Evolutionary conservation across 495 filamentous ascomycete genomes (phyloP).

Genomic region (Evansstolkia leycettana): DNA sequence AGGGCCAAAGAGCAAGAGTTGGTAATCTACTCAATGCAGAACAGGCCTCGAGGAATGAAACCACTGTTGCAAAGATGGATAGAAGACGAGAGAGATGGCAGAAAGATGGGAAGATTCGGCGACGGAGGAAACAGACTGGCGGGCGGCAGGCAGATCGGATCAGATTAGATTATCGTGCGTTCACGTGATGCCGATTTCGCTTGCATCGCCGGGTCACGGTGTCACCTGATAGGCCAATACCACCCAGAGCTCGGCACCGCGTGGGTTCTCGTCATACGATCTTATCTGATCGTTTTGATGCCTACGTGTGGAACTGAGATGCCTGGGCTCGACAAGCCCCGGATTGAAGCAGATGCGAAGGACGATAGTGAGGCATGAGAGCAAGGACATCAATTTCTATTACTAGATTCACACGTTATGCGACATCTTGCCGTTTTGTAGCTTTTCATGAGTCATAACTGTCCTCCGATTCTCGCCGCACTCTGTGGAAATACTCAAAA

Average conservation of each 20-base stretch:
- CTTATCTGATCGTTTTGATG: slow-evolving; percentile 20
- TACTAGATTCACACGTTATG: too few species aligned
- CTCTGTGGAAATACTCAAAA: too few species aligned
- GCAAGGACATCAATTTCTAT: too few species aligned
- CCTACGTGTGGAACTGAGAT: too few species aligned
- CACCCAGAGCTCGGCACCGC: not conserved
- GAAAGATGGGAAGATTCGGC: slow-evolving; percentile 2
- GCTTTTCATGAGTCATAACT: too few species aligned
- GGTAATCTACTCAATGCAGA: not conserved
- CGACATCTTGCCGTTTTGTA: too few species aligned
- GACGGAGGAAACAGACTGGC: slow-evolving; percentile 3
- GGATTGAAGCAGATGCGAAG: too few species aligned
- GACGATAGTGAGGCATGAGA: too few species aligned
- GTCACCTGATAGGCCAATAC: not conserved
- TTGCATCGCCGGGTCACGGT: not conserved
- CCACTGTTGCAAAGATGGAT: too few species aligned
- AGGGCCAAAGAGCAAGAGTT: not conserved
- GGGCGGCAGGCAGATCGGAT: slow-evolving; percentile 21
- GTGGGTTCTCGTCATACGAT: too few species aligned
- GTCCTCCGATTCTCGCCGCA: too few species aligned
- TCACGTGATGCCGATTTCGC: slow-evolving; percentile 7
- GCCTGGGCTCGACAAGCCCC: too few species aligned
- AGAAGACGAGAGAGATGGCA: not conserved
- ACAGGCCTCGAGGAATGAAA: slow-evolving; percentile 6
- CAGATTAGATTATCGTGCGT: slow-evolving; percentile 30